Percentiles rank a stretch among this genome's conserved stretches.
Evolutionary conservation across 2,329 filamentous ascomycete species (phyloP).

Genomic region (Pseudofabraea citricarpa): DNA sequence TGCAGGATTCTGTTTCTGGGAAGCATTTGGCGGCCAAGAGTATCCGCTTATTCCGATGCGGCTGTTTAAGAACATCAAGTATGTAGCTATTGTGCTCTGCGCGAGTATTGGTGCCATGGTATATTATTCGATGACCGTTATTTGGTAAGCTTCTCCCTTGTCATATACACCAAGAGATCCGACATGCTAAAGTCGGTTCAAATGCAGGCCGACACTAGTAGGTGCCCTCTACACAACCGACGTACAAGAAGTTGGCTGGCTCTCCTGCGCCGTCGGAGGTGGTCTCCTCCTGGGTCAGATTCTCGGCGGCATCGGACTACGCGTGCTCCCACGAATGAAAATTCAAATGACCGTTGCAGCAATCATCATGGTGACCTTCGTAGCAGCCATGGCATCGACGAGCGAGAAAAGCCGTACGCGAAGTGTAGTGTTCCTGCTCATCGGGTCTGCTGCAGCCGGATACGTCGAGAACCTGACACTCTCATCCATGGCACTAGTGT

Average conservation of each 20-base stretch:
- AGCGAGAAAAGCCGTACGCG: neutral
- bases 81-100: slow-evolving; percentile 26
- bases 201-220: slow-evolving; percentile 17
- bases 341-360: slow-evolving; percentile 10
- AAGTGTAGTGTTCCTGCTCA: slow-evolving; percentile 29
- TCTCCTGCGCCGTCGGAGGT: slow-evolving; percentile 11
- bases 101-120: slow-evolving; percentile 28
- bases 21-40: slow-evolving; percentile 17
- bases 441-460: slow-evolving; percentile 30
- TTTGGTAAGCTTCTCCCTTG: too few relatives aligned
- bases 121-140: slow-evolving; percentile 30
- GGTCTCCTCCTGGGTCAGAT: slow-evolving; percentile 9
- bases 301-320: slow-evolving; percentile 7
- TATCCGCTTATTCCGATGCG: slow-evolving; percentile 32
- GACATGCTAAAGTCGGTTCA: too few relatives aligned
- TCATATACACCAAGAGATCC: too few relatives aligned
- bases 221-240: slow-evolving; percentile 8
- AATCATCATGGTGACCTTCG: slow-evolving; percentile 11
- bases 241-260: slow-evolving; percentile 7
- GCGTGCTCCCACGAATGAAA: slow-evolving; percentile 8
- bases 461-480: slow-evolving; percentile 37
- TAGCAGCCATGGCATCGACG: slow-evolving; percentile 5
- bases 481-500: slow-evolving; percentile 39
- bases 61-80: slow-evolving; percentile 29
- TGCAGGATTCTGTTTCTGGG: slow-evolving; percentile 17